phyloP scores from a whole-genome alignment of 2,329 filamentous ascomycete genomes.

The Sclerotiophoma versabilis region DNA sequence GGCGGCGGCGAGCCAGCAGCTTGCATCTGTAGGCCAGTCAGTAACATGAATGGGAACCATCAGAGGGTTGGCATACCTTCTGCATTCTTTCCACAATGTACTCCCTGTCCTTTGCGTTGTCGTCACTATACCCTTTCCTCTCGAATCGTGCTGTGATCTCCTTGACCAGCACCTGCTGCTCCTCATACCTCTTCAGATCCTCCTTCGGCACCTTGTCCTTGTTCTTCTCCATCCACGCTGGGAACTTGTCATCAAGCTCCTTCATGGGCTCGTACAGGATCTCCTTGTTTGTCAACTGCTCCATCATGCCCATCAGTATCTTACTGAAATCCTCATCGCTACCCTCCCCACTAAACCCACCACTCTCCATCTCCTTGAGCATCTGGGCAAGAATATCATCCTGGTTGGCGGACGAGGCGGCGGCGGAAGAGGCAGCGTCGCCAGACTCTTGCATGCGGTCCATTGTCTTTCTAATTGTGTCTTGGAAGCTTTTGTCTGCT shows the following conservation, averaged over 20 bases:
- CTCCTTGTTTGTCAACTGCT: constrained; percentile 97
- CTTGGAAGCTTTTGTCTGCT: constrained; percentile 78
- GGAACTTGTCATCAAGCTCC: constrained; percentile 92
- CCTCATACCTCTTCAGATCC: constrained; percentile 80
- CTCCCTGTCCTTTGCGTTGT: constrained; percentile 80
- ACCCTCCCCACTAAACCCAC: constrained; percentile 60
- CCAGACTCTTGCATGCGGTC: constrained; percentile 93
- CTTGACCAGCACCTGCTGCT: constrained; percentile 78
- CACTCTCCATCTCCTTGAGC: constrained; percentile 83
- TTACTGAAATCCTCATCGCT: constrained; percentile 89
- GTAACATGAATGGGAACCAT: not conserved
- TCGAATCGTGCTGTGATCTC: constrained; percentile 94
- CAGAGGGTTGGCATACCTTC: constrained; percentile 65
- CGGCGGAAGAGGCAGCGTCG: constrained; percentile 80
- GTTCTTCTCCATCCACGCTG: constrained; percentile 85
- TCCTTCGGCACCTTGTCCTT: constrained; percentile 67
- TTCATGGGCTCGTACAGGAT: constrained; percentile 99
- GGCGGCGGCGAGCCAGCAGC: constrained; percentile 86
- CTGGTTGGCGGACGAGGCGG: constrained; percentile 63
- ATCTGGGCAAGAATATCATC: constrained; percentile 92
- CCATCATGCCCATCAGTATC: constrained; percentile 98
- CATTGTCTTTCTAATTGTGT: constrained; percentile 93
- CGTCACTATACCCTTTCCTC: constrained; percentile 78
- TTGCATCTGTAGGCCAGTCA: constrained; percentile 78
- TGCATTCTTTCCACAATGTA: constrained; percentile 98